Conservation (phyloP, 106 monocot species). For the Acorus calamus region DNA sequence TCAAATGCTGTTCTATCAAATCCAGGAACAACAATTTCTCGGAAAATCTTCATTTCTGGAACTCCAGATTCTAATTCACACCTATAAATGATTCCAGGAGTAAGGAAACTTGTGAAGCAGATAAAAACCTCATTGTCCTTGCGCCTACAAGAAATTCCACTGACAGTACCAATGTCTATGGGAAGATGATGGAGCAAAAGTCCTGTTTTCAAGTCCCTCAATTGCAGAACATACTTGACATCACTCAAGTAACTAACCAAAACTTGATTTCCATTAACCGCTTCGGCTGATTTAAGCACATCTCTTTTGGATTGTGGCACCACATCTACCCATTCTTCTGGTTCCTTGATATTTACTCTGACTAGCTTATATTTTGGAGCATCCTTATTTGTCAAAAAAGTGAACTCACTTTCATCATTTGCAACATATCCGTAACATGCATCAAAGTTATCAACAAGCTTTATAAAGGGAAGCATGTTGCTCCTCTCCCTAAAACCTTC, state of each 20-base stretch:
- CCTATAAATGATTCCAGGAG: slow-evolving; percentile 76
- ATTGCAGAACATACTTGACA: slow-evolving; percentile 65
- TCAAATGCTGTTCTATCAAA: slow-evolving; percentile 58
- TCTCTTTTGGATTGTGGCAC: slow-evolving; percentile 56
- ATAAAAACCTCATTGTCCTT: slow-evolving; percentile 65
- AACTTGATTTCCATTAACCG: slow-evolving; percentile 64
- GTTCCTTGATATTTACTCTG: slow-evolving; percentile 49
- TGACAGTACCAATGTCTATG: slow-evolving; percentile 77
- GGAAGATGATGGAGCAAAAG: slow-evolving; percentile 50
- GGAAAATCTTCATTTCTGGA: slow-evolving; percentile 68
- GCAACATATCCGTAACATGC: slow-evolving; percentile 50
- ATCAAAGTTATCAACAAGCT: slow-evolving; percentile 86
- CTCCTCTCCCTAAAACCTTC: slow-evolving; percentile 34
- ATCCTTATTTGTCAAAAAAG: slow-evolving; percentile 78
- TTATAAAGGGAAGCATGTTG: slow-evolving; percentile 63
- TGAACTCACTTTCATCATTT: slow-evolving; percentile 72
- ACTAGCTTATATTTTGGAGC: slow-evolving; percentile 78
- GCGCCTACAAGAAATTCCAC: slow-evolving; percentile 53
- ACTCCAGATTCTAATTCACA: slow-evolving; percentile 51
- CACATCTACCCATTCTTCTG: slow-evolving; percentile 58
- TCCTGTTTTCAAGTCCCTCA: slow-evolving; percentile 79
- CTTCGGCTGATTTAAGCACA: slow-evolving; percentile 60
- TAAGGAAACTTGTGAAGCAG: slow-evolving; percentile 80
- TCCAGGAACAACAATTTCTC: slow-evolving; percentile 76
- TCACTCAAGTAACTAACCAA: slow-evolving; percentile 78